Percentiles rank a stretch among this genome's conserved stretches.
Conservation (phyloP, 768 basidiomycete genomes). For the Pulveroboletus ravenelii region DNA sequence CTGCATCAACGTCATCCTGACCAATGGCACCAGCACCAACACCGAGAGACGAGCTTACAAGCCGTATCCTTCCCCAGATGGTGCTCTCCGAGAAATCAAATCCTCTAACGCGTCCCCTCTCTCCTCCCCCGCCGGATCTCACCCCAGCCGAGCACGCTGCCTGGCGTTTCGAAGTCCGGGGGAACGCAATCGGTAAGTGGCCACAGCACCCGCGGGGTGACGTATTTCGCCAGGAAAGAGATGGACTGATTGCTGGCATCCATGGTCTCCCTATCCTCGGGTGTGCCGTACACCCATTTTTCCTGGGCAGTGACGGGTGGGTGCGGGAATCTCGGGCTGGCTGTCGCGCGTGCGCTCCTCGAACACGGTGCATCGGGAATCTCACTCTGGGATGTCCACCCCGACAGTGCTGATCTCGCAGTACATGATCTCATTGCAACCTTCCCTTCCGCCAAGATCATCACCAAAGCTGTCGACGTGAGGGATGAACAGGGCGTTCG, state of each 20-base stretch:
- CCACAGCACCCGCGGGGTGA: background rate
- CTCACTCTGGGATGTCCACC: conserved; percentile 24
- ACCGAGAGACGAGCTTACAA: conserved; percentile 25
- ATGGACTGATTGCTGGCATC: background rate
- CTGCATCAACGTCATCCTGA: background rate
- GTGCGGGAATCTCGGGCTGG: conserved; percentile 37
- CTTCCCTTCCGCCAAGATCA: conserved; percentile 31
- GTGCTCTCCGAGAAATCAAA: conserved; percentile 31
- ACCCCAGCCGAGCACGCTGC: conserved; percentile 26
- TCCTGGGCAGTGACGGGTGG: conserved; percentile 38
- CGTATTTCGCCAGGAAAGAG: background rate
- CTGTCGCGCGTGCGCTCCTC: conserved; percentile 36
- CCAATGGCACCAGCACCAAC: conserved; percentile 5
- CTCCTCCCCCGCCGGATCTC: conserved; percentile 15
- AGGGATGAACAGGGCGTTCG: conserved; percentile 20
- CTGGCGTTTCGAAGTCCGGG: conserved; percentile 34
- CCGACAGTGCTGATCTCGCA: conserved; percentile 1
- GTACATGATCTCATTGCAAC: conserved; percentile 21
- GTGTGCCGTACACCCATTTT: background rate
- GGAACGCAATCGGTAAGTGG: conserved; percentile 39
- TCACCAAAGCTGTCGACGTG: conserved; percentile 35
- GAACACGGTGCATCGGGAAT: conserved; percentile 38
- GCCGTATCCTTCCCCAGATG: conserved; percentile 31
- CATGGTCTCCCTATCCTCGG: background rate
- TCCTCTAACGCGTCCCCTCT: conserved; percentile 28